phyloP scores from a whole-genome alignment of 1,139 yeast species.

The Hyphopichia khmerensis region DNA sequence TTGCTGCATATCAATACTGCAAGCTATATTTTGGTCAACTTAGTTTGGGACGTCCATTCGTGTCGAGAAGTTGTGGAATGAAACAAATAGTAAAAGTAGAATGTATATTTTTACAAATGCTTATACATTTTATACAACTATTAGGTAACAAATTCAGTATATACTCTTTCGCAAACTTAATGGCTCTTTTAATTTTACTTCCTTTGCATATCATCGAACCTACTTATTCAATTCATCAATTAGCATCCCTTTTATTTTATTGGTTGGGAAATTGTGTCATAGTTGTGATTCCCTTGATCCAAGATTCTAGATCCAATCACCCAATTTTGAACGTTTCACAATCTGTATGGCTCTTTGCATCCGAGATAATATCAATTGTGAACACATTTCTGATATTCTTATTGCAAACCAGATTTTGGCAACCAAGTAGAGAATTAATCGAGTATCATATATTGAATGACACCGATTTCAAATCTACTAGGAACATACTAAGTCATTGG shows the following conservation, averaged over 20 bases:
- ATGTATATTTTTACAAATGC: background rate
- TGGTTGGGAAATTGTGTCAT: background rate
- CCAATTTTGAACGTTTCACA: conserved; percentile 4
- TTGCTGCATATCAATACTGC: background rate
- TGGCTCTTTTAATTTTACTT: conserved; percentile 9
- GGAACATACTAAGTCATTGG: conserved; percentile 14
- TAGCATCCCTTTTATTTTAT: conserved; percentile 1
- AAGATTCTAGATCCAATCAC: background rate
- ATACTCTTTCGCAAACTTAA: background rate
- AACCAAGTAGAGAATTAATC: conserved; percentile 9
- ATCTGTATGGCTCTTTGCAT: conserved; percentile 5
- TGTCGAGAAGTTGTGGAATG: background rate
- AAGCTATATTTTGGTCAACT: background rate
- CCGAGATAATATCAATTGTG: conserved; percentile 7
- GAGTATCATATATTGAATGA: conserved; percentile 10
- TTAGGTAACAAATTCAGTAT: too few relatives aligned
- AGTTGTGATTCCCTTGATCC: background rate
- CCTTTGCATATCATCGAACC: conserved; percentile 2
- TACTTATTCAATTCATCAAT: conserved; percentile 1
- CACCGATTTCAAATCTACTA: background rate
- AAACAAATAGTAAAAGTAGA: background rate
- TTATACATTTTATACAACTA: background rate
- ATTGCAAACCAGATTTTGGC: conserved; percentile 11
- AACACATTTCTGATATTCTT: conserved; percentile 9
- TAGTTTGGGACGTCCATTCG: background rate